Conservation (phyloP, 2,329 filamentous ascomycete species). For the Pochonia chlamydosporia region DNA sequence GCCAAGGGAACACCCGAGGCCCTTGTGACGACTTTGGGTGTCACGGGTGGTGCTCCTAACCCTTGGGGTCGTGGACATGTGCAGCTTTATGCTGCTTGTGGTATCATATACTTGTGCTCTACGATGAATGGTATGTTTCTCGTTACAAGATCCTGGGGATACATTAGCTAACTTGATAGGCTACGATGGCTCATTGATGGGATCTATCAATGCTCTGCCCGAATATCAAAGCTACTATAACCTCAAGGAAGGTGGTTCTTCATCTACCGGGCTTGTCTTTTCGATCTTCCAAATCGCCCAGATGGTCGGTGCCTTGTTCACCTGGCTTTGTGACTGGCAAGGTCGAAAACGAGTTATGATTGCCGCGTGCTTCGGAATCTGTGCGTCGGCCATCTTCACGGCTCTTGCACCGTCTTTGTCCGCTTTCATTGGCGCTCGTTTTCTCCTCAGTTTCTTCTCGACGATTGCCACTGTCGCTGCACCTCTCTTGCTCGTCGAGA, state of each 20-base stretch:
- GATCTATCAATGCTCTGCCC: conserved; percentile 36
- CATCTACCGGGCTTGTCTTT: conserved; percentile 37
- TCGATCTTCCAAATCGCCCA: conserved; percentile 37
- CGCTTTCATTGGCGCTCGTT: conserved; percentile 47
- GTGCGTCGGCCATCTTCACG: conserved; percentile 44
- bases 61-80: conserved; percentile 11
- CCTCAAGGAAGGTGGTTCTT: conserved; percentile 27
- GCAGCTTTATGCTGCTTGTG: conserved; percentile 10
- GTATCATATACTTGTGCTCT: conserved; percentile 26
- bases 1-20: not conserved
- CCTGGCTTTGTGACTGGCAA: conserved; percentile 37
- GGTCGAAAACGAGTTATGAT: conserved; percentile 37
- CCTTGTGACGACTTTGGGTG: not conserved
- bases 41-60: conserved; percentile 3
- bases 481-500: conserved; percentile 55
- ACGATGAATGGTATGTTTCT: conserved; percentile 31
- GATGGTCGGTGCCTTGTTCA: conserved; percentile 35
- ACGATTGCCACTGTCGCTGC: conserved; percentile 50
- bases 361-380: conserved; percentile 40
- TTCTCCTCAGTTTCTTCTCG: conserved; percentile 47
- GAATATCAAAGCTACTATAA: conserved; percentile 35
- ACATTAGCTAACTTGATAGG: conserved; percentile 18
- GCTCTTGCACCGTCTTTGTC: conserved; percentile 35
- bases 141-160: too few species aligned
- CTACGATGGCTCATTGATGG: conserved; percentile 36